Conservation (phyloP, 2,329 filamentous ascomycete genomes). For the Fusarium armeniacum region DNA sequence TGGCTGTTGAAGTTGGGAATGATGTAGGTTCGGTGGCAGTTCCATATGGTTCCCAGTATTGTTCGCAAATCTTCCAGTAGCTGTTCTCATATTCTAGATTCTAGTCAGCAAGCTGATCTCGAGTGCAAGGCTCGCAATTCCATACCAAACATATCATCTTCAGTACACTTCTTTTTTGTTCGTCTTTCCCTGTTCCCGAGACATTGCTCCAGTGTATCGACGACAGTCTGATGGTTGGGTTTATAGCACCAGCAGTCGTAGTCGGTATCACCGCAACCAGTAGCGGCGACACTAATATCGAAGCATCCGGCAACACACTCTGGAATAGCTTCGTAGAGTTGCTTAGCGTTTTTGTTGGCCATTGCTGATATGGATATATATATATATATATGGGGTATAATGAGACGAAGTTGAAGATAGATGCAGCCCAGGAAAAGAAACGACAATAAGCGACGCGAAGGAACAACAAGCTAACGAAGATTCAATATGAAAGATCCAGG, state of each 20-base stretch:
- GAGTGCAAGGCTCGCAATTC: accelerated
- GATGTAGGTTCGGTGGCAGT: constrained; percentile 44
- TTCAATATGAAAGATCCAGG: constrained; percentile 1
- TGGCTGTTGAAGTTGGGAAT: constrained; percentile 21
- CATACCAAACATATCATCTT: constrained; percentile 46
- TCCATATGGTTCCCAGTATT: constrained; percentile 48
- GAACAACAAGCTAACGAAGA: constrained; percentile 7
- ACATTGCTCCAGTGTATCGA: constrained; percentile 45
- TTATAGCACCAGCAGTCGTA: constrained; percentile 49
- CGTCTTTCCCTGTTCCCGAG: constrained; percentile 38
- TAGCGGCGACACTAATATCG: constrained; percentile 44
- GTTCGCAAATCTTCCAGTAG: constrained; percentile 49
- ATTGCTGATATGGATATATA: constrained; percentile 15
- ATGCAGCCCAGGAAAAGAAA: not conserved
- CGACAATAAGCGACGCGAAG: not conserved
- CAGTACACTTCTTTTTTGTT: constrained; percentile 34
- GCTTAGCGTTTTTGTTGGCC: constrained; percentile 42
- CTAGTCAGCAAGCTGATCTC: not conserved
- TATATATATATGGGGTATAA: not conserved
- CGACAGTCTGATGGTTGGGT: constrained; percentile 45
- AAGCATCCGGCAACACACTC: constrained; percentile 43
- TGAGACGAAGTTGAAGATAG: not conserved
- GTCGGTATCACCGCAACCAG: constrained; percentile 42
- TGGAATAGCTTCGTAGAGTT: constrained; percentile 40
- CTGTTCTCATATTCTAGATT: constrained; percentile 46